Evolutionary conservation across 108 stramenopile species (phyloP).

Genomic region (Cyclotella atomus): DNA sequence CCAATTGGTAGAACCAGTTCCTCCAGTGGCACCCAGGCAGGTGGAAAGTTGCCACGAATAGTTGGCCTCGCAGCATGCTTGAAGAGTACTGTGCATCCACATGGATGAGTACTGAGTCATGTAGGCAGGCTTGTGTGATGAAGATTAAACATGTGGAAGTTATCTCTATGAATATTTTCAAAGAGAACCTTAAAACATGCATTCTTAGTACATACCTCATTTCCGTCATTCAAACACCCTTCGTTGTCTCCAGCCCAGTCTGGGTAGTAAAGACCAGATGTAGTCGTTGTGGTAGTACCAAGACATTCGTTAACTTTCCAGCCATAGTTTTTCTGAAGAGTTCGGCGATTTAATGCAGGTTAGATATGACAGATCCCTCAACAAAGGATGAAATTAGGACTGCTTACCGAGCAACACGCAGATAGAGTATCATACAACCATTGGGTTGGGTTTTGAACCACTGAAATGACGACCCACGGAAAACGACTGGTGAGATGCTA

Average conservation of each 20-base stretch:
- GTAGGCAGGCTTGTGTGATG: no score
- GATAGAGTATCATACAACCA: not conserved
- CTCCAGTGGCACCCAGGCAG: not conserved
- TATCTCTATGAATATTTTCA: no score
- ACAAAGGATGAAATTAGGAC: not conserved
- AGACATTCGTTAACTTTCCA: not conserved
- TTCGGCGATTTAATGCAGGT: no score
- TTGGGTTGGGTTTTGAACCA: not conserved
- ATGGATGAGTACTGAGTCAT: not conserved
- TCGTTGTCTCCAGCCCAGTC: not conserved
- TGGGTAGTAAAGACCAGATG: conserved; percentile 1
- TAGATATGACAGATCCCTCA: no score
- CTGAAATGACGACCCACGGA: no score
- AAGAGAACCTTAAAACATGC: no score
- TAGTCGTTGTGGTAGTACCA: not conserved
- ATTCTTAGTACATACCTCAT: not conserved
- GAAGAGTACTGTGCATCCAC: not conserved
- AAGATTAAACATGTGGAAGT: no score
- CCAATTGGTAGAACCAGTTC: not conserved
- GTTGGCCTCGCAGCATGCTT: not conserved
- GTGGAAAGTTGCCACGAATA: not conserved
- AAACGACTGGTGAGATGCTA: no score
- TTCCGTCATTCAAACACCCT: not conserved
- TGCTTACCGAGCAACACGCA: not conserved
- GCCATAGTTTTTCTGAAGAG: not conserved